These are phyloP conservation scores for Backusella psychrophila DNA, from an alignment of 192 early-diverging fungal species.

Conservation along the genomic window DNA sequence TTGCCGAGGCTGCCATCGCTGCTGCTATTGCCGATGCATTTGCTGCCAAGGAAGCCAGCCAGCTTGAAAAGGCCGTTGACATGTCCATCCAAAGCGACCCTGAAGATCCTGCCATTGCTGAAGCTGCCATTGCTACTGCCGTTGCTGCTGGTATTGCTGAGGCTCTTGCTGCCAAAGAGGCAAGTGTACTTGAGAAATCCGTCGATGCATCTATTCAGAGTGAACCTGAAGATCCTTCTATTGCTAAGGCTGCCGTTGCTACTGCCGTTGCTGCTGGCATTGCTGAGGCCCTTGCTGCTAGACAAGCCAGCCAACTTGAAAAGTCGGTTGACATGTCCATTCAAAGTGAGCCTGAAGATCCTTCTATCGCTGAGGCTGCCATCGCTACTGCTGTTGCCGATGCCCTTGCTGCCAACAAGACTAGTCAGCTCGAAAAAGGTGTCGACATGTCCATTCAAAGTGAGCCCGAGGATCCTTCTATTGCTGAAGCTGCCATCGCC, in stretches of 20 bases:
- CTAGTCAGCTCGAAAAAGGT: not conserved
- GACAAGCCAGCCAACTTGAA: not conserved
- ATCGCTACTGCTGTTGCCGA: slow-evolving; percentile 33
- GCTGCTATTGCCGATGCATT: slow-evolving; percentile 9
- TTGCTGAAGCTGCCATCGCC: not conserved
- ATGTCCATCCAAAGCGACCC: not conserved
- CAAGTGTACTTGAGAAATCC: not conserved
- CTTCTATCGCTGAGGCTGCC: slow-evolving; percentile 25
- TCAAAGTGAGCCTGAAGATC: slow-evolving; percentile 3
- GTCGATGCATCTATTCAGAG: not conserved
- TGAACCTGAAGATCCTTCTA: not conserved
- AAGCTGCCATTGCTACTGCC: not conserved
- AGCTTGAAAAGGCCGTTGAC: not conserved
- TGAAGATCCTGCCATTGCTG: not conserved
- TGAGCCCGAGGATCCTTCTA: not conserved
- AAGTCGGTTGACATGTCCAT: not conserved
- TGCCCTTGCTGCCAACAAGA: slow-evolving; percentile 15
- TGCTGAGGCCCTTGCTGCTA: not conserved
- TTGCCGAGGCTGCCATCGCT: not conserved
- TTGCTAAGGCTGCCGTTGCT: not conserved
- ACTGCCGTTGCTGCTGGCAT: not conserved
- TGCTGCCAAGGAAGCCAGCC: not conserved
- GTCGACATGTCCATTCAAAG: not conserved
- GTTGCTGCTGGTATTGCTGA: not conserved
- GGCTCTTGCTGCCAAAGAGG: slow-evolving; percentile 18